Evolutionary conservation across 2,329 filamentous ascomycete species (phyloP).

Genomic region (Diaporthe vaccinii): DNA sequence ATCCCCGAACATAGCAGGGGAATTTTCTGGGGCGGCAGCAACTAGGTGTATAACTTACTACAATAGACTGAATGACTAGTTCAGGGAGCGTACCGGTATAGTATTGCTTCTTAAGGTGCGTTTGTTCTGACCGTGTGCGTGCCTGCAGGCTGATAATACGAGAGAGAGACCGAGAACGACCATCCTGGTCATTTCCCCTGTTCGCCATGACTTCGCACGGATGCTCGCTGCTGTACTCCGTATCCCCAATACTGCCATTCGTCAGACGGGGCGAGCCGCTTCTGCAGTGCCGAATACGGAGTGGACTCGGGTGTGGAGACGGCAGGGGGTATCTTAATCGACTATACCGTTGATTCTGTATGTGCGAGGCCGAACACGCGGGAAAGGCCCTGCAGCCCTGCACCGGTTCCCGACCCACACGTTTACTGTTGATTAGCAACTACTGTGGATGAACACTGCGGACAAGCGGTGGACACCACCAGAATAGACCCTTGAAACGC

Average conservation of each 20-base stretch:
- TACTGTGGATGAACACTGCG: conserved; percentile 3
- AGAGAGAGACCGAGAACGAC: conserved; percentile 26
- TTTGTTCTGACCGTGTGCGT: not conserved
- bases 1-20: not conserved
- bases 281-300: conserved; percentile 15
- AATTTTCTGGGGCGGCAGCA: not conserved
- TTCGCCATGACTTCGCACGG: not conserved
- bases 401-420: not conserved
- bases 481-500: not conserved
- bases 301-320: not conserved
- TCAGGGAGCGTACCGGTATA: not conserved
- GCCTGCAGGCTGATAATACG: not conserved
- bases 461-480: conserved; percentile 4
- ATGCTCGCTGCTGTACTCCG: not conserved
- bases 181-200: not conserved
- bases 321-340: not conserved
- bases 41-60: not conserved
- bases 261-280: conserved; percentile 16
- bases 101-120: not conserved
- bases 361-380: not conserved
- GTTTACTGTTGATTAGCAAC: conserved; percentile 10
- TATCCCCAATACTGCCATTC: not conserved
- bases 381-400: not conserved
- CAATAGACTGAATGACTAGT: not conserved
- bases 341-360: not conserved